Percentiles rank a stretch among this genome's conserved stretches.
Conservation (phyloP, 306 rosid genomes). For the Ammopiptanthus mongolicus region DNA sequence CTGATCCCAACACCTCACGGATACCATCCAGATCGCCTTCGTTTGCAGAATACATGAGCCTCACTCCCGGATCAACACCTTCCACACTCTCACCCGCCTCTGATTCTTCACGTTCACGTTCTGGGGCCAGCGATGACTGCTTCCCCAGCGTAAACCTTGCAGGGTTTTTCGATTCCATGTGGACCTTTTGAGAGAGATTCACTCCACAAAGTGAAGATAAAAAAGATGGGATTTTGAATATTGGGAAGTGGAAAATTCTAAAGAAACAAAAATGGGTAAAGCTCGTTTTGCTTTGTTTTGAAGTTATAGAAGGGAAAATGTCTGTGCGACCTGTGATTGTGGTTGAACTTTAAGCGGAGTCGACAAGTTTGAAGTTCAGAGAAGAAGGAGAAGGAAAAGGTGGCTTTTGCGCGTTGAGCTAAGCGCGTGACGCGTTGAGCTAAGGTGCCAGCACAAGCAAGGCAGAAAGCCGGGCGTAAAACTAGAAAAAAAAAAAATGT, state of each 20-base stretch:
- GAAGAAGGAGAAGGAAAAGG: neutral
- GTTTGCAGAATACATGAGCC: slow-evolving; percentile 72
- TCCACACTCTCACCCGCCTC: slow-evolving; percentile 11
- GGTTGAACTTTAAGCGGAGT: neutral
- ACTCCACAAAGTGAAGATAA: neutral
- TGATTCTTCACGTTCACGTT: slow-evolving; percentile 4
- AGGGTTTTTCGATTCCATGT: slow-evolving; percentile 63
- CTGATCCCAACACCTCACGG: slow-evolving; percentile 56
- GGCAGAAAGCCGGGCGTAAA: neutral
- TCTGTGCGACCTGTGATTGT: neutral
- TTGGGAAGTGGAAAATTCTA: neutral
- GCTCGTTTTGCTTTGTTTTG: neutral
- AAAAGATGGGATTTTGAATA: slow-evolving; percentile 5
- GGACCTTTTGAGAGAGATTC: neutral
- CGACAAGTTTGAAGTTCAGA: slow-evolving; percentile 15
- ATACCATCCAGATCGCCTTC: slow-evolving; percentile 86
- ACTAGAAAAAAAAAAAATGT: too few relatives aligned
- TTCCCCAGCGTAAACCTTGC: slow-evolving; percentile 61
- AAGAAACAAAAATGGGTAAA: neutral
- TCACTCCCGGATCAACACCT: slow-evolving; percentile 56
- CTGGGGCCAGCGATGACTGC: slow-evolving; percentile 93
- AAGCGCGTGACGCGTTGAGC: slow-evolving; percentile 48
- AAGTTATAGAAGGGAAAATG: neutral
- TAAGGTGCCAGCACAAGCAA: slow-evolving; percentile 9
- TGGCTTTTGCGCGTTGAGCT: slow-evolving; percentile 2